These are phyloP conservation scores for Candida sphagnicola DNA, from an alignment of 805 yeast genomes.

Conservation along the genomic window DNA sequence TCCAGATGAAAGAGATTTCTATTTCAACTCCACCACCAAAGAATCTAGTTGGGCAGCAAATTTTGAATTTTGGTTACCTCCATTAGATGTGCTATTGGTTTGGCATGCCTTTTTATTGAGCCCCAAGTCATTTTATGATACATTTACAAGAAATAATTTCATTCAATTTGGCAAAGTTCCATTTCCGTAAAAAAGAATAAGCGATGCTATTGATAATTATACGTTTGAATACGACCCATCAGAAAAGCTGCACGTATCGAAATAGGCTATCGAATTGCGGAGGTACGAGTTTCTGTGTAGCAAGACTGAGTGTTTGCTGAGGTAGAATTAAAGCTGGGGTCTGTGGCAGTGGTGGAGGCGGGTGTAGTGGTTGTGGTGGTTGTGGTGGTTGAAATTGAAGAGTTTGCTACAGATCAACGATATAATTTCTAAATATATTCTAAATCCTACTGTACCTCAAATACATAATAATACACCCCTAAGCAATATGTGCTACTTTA, in stretches of 20 bases:
- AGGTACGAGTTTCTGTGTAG: no score
- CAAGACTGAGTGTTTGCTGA: no score
- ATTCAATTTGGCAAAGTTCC: conserved; percentile 9
- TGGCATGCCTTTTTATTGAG: conserved; percentile 20
- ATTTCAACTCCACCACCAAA: neutral
- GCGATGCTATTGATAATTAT: conserved; percentile 7
- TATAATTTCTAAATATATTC: neutral
- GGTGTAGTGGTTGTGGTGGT: no score
- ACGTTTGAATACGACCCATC: conserved; percentile 8
- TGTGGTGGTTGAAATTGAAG: no score
- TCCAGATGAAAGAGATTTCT: neutral
- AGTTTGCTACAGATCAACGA: no score
- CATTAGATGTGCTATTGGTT: conserved; percentile 18
- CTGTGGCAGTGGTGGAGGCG: no score
- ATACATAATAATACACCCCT: conserved; percentile 4
- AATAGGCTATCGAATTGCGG: no score
- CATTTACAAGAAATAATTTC: conserved; percentile 10
- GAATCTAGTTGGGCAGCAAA: neutral
- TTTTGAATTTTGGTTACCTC: conserved; percentile 12
- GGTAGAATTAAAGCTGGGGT: no score
- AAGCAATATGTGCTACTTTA: neutral
- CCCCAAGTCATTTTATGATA: conserved; percentile 13
- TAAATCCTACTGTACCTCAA: neutral
- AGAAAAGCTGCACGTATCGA: no score
- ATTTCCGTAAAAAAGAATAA: conserved; percentile 11